Evolutionary conservation across 192 early-diverging fungal species (phyloP).

Genomic region (Chytriomyces hyalinus): DNA sequence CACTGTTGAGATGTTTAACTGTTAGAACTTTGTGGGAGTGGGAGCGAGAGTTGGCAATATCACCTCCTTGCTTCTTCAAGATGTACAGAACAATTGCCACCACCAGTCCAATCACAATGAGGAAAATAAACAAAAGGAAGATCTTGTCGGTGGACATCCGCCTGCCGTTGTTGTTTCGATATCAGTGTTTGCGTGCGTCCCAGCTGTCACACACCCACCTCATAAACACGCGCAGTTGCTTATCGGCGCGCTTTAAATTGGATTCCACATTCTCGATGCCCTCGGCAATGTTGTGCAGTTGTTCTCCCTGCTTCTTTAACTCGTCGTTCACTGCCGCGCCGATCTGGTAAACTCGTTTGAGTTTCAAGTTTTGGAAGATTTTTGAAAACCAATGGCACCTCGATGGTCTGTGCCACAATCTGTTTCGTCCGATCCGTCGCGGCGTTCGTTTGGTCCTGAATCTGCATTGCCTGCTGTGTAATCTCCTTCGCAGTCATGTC

Average conservation of each 20-base stretch:
- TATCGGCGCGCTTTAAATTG: slow-evolving; percentile 64
- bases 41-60: not conserved
- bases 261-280: slow-evolving; percentile 58
- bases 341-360: slow-evolving; percentile 41
- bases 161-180: slow-evolving; percentile 36
- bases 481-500: slow-evolving; percentile 62
- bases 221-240: slow-evolving; percentile 63
- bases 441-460: slow-evolving; percentile 58
- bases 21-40: too few relatives aligned
- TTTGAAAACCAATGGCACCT: slow-evolving; percentile 37
- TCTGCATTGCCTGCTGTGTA: slow-evolving; percentile 51
- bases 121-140: slow-evolving; percentile 63
- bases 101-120: slow-evolving; percentile 60
- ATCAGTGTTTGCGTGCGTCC: not conserved
- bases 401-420: slow-evolving; percentile 57
- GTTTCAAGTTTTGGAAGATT: not conserved
- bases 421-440: slow-evolving; percentile 48
- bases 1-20: too few relatives aligned
- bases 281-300: slow-evolving; percentile 56
- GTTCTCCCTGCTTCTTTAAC: slow-evolving; percentile 61
- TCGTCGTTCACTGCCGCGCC: slow-evolving; percentile 52
- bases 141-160: slow-evolving; percentile 65
- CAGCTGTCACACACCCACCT: slow-evolving; percentile 37
- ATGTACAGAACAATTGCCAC: slow-evolving; percentile 54
- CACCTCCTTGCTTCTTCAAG: slow-evolving; percentile 47